Evolutionary conservation across 441 rosid species (phyloP).

Genomic region (Pelargonium myrrhifolium): DNA sequence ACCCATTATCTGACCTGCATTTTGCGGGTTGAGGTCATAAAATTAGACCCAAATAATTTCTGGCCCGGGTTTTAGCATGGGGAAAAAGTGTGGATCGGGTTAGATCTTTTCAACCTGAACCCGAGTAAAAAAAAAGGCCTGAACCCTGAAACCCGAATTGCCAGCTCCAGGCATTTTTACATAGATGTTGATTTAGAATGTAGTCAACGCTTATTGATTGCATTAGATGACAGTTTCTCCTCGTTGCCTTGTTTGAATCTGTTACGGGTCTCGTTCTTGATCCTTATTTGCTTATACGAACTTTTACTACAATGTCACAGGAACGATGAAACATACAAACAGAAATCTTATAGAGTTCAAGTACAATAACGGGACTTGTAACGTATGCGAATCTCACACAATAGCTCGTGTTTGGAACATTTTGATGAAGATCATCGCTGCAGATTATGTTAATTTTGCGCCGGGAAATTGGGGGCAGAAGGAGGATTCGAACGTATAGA

Average conservation of each 20-base stretch:
- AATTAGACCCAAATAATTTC: too few species aligned
- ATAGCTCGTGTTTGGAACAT: not conserved
- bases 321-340: slow-evolving; percentile 21
- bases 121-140: too few species aligned
- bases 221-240: too few species aligned
- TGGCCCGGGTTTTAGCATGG: too few species aligned
- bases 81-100: too few species aligned
- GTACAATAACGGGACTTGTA: slow-evolving; percentile 26
- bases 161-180: too few species aligned
- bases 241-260: not conserved
- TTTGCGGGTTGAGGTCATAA: too few species aligned
- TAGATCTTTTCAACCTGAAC: too few species aligned
- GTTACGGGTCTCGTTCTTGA: not conserved
- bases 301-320: slow-evolving; percentile 19
- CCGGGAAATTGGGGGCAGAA: slow-evolving; percentile 7
- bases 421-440: slow-evolving; percentile 9
- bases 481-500: slow-evolving; percentile 1
- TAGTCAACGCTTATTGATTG: too few species aligned
- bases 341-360: slow-evolving; percentile 15
- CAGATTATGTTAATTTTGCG: slow-evolving; percentile 12
- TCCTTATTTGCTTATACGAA: slow-evolving; percentile 6
- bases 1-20: too few species aligned
- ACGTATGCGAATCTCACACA: slow-evolving; percentile 10
- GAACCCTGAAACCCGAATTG: too few species aligned
- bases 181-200: too few species aligned